Conservation (phyloP, 495 filamentous ascomycete genomes). For the Aspergillus coremiiformis region DNA sequence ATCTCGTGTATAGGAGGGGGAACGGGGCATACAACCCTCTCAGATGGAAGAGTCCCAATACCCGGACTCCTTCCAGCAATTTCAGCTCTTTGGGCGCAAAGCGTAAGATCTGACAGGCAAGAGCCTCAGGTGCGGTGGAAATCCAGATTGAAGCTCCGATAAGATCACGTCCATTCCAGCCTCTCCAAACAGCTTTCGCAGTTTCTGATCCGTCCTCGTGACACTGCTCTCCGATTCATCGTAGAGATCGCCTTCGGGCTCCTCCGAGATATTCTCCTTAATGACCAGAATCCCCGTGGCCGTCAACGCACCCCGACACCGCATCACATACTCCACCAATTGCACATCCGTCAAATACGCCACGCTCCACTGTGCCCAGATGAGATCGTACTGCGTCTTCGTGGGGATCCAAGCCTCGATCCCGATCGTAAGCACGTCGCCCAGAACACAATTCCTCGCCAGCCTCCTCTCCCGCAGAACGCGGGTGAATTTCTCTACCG, state of each 20-base stretch:
- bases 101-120: constrained; percentile 69
- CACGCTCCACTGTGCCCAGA: constrained; percentile 86
- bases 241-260: constrained; percentile 55
- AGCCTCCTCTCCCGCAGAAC: constrained; percentile 22
- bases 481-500: constrained; percentile 44
- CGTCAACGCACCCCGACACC: constrained; percentile 50
- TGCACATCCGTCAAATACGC: constrained; percentile 73
- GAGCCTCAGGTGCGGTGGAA: constrained; percentile 53
- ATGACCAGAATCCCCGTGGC: constrained; percentile 55
- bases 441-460: constrained; percentile 33
- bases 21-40: no score
- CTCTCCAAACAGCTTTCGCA: constrained; percentile 57
- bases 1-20: no score
- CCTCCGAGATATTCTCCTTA: constrained; percentile 76
- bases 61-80: no score
- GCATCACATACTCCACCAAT: constrained; percentile 56
- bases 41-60: no score
- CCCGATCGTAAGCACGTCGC: constrained; percentile 61
- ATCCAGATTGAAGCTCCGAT: constrained; percentile 69
- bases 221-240: constrained; percentile 74
- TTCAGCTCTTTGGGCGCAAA: constrained; percentile 31
- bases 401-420: constrained; percentile 65
- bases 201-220: constrained; percentile 66
- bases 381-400: constrained; percentile 42
- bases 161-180: constrained; percentile 59